Base-by-base conservation (phyloP, 2,329 filamentous ascomycete genomes). In the Penicillium thymicola region DNA sequence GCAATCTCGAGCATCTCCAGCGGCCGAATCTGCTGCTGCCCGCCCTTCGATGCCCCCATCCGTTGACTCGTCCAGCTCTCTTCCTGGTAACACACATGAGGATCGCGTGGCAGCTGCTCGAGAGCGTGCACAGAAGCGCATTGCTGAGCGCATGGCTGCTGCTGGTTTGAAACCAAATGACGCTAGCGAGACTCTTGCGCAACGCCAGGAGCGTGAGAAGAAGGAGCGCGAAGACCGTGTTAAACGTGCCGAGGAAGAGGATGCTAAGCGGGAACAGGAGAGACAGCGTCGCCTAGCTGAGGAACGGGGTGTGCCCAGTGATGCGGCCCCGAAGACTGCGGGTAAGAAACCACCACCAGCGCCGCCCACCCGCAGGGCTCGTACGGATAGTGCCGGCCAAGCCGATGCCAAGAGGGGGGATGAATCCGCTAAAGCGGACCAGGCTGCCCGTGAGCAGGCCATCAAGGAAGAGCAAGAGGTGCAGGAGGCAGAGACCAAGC, bases 51-150 rank as follows among this genome's bases (percentile, higher is more conserved):
- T 81, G 11, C 75, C 82, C 23, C 71, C 76, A 23, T 75, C 80
- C 11, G 71, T 74, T 8, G 79, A 78, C 21, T 82, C 84, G 30
- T 84, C 86, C 2, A 88, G 89, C 0, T 95, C 96, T 70, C 83
- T 90, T 2, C 84, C 90, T 5, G 95, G 94, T 72, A 90, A 89
- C 75, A 96, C 92, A 0, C 89, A 92, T 0, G 92, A 97, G 74
- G 93, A 99, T 69, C 86, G 94, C 54, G 92, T 95, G 36, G 92
- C 93, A 5, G 96, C 95, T 69, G 97, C 97, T 70, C 96, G 95
- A 72, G 92, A 97, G 73, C 93, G 97, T 72, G 95, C 94, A 9
- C 92, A 97, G 73, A 90, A 93, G 71, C 90, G 93, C 58, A 97
- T 99, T 89, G 93, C 94, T 36, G 94, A 97, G 74, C 88, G 94